Evolutionary conservation across 768 basidiomycete genomes (phyloP), one percentile per base, ranked within the genome.

Genomic region (Boletales sp.): DNA sequence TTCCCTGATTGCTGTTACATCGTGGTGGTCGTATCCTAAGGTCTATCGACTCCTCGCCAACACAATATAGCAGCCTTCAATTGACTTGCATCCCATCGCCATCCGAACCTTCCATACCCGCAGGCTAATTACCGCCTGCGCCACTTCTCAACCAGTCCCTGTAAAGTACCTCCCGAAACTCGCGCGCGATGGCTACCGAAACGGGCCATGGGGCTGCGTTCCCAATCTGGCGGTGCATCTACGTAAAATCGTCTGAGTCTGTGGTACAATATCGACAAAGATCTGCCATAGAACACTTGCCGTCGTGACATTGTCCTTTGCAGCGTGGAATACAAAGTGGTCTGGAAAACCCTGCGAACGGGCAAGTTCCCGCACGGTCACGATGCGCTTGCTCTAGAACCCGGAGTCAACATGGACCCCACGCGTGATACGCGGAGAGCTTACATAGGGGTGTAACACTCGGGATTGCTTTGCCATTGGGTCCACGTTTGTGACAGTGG

Each of bases 281-380:
- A 31, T 25, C 11, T 4, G 9, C 7, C 25, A 30, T n/a, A 34
- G 10, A 6, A 39, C 7, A 70, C 84, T 52, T 51, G 88, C 87
- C 2, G 82, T 87, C 30, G 79, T 72, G 13, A 89, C 75, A 38
- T 75, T 79, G 36, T 79, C 59, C 13, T 74, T 67, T 8, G 73
- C 54, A 0, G 85, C 70, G 48, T 76, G 59, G 54, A 92, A 90
- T 0, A 77, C 66, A 50, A 88, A 90, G 58, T 75, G 68, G 55
- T 92, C 90, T 0, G 88, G 85, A 62, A 92, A 88, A 0, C 90
- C 89, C 70, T 92, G 90, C 0, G 86, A 84, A 37, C 90, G 73
- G 8, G 88, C 89, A 13, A 87, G 71, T 62, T 91, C 89, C 6
- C 89, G 78, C 19, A 90, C 82, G 0, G 85, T 85, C 7, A 89